Evolutionary conservation across 768 basidiomycete species (phyloP).

Genomic region (Baorangia bicolor): DNA sequence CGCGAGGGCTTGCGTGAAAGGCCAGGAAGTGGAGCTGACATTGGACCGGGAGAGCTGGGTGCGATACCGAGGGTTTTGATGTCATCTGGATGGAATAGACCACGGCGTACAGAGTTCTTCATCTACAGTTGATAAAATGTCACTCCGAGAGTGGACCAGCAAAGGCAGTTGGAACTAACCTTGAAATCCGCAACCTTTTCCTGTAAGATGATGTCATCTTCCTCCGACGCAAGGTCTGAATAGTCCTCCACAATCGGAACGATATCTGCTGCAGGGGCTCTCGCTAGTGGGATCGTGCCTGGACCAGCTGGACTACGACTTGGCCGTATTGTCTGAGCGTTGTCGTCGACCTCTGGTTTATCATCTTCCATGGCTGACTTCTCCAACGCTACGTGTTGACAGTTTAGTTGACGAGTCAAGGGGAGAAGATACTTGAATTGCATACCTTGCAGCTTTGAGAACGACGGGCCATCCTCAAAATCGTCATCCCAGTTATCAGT

Average conservation of each 20-base stretch:
- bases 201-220: conserved; percentile 66
- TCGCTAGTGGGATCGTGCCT: conserved; percentile 51
- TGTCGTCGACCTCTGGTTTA: conserved; percentile 59
- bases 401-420: background rate
- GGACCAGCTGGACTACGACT: conserved; percentile 63
- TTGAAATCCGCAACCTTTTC: conserved; percentile 85
- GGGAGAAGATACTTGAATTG: background rate
- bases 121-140: conserved; percentile 39
- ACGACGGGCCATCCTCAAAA: conserved; percentile 91
- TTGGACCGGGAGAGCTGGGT: conserved; percentile 52
- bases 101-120: conserved; percentile 69
- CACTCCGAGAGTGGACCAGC: background rate
- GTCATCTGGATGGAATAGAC: conserved; percentile 87
- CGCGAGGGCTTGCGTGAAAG: conserved; percentile 54
- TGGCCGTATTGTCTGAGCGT: conserved; percentile 78
- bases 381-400: conserved; percentile 51
- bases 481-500: conserved; percentile 99
- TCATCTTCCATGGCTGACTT: conserved; percentile 59
- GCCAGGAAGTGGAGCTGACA: conserved; percentile 65
- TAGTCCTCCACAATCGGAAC: conserved; percentile 84
- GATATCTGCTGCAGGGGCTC: conserved; percentile 61
- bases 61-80: conserved; percentile 72
- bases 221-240: conserved; percentile 81
- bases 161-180: conserved; percentile 38
- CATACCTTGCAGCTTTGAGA: conserved; percentile 73